These are phyloP conservation scores for Pseudotulostoma volvatum DNA, from an alignment of 495 filamentous ascomycete species.

Conservation along the genomic window DNA sequence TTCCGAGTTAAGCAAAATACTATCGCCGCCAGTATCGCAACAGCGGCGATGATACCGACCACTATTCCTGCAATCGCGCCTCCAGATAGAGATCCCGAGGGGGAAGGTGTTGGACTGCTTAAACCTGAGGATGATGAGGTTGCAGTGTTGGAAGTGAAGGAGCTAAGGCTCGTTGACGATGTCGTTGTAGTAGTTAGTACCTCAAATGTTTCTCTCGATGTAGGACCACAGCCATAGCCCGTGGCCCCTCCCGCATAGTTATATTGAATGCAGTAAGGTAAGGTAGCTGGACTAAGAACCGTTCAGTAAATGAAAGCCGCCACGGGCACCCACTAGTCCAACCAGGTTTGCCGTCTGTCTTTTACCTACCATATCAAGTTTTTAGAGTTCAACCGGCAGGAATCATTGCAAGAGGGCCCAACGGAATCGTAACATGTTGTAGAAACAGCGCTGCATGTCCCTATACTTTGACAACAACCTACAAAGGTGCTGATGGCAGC, in stretches of 20 bases:
- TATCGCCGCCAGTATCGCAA: constrained; percentile 22
- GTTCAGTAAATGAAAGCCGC: too few relatives aligned
- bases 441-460: background rate
- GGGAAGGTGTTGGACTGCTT: too few relatives aligned
- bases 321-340: too few relatives aligned
- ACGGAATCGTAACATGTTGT: background rate
- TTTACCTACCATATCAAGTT: background rate
- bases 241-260: background rate
- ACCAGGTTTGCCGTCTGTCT: too few relatives aligned
- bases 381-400: background rate
- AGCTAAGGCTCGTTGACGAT: constrained; percentile 1
- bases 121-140: background rate
- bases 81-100: constrained; percentile 5
- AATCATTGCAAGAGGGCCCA: background rate
- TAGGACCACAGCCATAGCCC: background rate
- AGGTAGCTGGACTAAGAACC: background rate
- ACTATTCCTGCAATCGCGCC: constrained; percentile 21
- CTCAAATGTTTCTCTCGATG: too few relatives aligned
- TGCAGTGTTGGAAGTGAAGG: constrained; percentile 1
- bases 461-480: background rate
- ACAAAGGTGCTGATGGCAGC: background rate
- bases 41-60: constrained; percentile 19
- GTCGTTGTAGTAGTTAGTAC: constrained; percentile 1
- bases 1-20: constrained; percentile 16
- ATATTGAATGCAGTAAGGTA: background rate